A percentile compares a stretch with the other conserved stretches of the same genome.
phyloP scores from a whole-genome alignment of 1,284 basidiomycete genomes.

The Cutaneotrichosporon daszewskae region DNA sequence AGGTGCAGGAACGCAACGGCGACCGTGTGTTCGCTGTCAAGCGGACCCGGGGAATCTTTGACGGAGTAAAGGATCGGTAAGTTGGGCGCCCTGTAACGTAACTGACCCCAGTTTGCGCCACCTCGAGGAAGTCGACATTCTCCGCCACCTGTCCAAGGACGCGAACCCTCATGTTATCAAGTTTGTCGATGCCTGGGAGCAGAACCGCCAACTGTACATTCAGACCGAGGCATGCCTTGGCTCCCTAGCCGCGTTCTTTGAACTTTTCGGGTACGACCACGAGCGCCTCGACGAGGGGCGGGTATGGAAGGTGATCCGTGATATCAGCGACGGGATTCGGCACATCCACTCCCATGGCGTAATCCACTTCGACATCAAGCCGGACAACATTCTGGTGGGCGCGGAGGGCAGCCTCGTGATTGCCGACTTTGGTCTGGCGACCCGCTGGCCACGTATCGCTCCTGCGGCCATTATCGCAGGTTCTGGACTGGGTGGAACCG shows the following conservation, averaged over 20 bases:
- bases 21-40: slow-evolving; percentile 78
- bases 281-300: slow-evolving; percentile 83
- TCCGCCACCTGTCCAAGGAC: slow-evolving; percentile 64
- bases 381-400: slow-evolving; percentile 93
- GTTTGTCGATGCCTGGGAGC: slow-evolving; percentile 97
- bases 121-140: slow-evolving; percentile 90
- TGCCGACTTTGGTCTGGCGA: slow-evolving; percentile 97
- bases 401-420: slow-evolving; percentile 88
- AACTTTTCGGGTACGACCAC: slow-evolving; percentile 82
- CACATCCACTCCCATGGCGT: slow-evolving; percentile 86
- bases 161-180: slow-evolving; percentile 73
- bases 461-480: slow-evolving; percentile 46
- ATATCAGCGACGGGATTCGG: slow-evolving; percentile 77
- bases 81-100: neutral
- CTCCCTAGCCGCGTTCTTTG: slow-evolving; percentile 84
- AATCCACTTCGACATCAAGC: slow-evolving; percentile 96
- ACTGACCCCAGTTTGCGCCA: slow-evolving; percentile 58
- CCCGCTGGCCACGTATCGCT: slow-evolving; percentile 64
- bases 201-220: slow-evolving; percentile 81
- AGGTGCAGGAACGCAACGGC: slow-evolving; percentile 67
- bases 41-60: slow-evolving; percentile 80
- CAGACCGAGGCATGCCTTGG: slow-evolving; percentile 94
- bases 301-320: slow-evolving; percentile 94
- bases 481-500: slow-evolving; percentile 40
- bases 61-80: slow-evolving; percentile 70